A percentile compares a stretch with the other conserved stretches of the same genome.
Evolutionary conservation across 1,139 yeast species (phyloP).

Genomic region (Debaryomycetaceae sp.): DNA sequence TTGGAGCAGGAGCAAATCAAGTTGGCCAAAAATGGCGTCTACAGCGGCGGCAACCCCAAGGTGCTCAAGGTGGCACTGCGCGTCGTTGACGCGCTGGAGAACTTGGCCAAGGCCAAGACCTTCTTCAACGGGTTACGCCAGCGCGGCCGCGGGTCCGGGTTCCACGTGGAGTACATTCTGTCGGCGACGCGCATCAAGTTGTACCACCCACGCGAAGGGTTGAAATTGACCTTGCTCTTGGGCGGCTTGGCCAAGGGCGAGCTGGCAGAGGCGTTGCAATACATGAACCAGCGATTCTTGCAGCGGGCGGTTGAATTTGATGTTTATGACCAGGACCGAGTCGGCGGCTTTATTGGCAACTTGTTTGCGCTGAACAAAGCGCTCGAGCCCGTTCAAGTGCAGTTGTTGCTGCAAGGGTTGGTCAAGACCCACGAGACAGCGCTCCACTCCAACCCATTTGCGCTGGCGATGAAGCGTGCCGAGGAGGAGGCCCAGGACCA

Average conservation of each 20-base stretch:
- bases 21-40: conserved; percentile 56
- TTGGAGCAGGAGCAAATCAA: conserved; percentile 60
- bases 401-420: conserved; percentile 61
- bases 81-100: conserved; percentile 78
- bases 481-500: conserved; percentile 56
- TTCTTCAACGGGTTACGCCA: conserved; percentile 67
- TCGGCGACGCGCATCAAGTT: conserved; percentile 67
- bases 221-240: conserved; percentile 64
- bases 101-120: conserved; percentile 65
- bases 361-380: conserved; percentile 50
- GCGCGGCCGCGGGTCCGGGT: conserved; percentile 59
- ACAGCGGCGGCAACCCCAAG: conserved; percentile 36
- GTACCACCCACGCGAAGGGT: conserved; percentile 66
- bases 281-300: conserved; percentile 50
- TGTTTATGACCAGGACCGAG: conserved; percentile 65
- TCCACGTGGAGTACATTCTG: conserved; percentile 65
- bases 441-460: conserved; percentile 53
- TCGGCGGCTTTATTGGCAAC: conserved; percentile 80
- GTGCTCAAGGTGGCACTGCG: conserved; percentile 52
- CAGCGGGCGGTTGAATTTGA: conserved; percentile 75
- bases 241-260: conserved; percentile 66
- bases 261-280: conserved; percentile 53
- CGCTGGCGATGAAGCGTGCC: conserved; percentile 52
- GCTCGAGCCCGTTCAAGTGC: conserved; percentile 53
- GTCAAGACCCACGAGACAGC: conserved; percentile 66